phyloP scores from a whole-genome alignment of 208 protist genomes.

The Leishmania braziliensis region DNA sequence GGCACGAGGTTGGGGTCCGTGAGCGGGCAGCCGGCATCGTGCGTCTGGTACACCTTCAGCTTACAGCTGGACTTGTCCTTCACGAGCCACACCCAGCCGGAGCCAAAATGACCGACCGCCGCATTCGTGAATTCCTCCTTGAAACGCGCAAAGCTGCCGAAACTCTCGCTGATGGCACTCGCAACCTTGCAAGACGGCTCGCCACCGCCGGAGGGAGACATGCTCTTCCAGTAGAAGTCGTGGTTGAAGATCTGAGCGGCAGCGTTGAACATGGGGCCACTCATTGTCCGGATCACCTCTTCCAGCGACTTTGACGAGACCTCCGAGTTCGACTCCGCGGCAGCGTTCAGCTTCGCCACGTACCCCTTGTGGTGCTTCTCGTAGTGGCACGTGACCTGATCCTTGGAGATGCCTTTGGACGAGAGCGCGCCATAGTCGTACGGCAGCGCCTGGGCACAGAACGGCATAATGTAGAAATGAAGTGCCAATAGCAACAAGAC shows the following conservation, averaged over 20 bases:
- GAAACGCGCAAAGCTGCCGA: conserved; percentile 90
- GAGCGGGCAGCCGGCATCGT: conserved; percentile 84
- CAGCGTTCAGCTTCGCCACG: conserved; percentile 90
- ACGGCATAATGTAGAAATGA: conserved; percentile 73
- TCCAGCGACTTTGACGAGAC: conserved; percentile 74
- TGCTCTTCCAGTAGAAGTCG: conserved; percentile 94
- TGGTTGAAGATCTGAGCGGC: conserved; percentile 95
- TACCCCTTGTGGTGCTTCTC: conserved; percentile 94
- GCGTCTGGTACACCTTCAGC: conserved; percentile 82
- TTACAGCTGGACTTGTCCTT: conserved; percentile 80
- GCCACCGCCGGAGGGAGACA: conserved; percentile 69
- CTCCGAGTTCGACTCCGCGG: conserved; percentile 57
- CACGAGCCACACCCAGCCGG: conserved; percentile 95
- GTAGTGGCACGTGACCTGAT: conserved; percentile 92
- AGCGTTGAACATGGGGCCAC: conserved; percentile 90
- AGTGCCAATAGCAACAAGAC: conserved; percentile 90
- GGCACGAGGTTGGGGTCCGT: conserved; percentile 69
- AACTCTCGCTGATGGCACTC: conserved; percentile 77
- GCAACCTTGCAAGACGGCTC: conserved; percentile 64
- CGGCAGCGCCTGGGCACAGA: conserved; percentile 77
- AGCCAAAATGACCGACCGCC: conserved; percentile 92
- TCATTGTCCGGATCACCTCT: conserved; percentile 83
- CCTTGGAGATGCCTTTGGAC: conserved; percentile 83
- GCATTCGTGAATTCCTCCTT: conserved; percentile 92
- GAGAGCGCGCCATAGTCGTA: conserved; percentile 77